Evolutionary conservation across 257 asterid genomes (phyloP).

Genomic region (Rehmannia glutinosa): DNA sequence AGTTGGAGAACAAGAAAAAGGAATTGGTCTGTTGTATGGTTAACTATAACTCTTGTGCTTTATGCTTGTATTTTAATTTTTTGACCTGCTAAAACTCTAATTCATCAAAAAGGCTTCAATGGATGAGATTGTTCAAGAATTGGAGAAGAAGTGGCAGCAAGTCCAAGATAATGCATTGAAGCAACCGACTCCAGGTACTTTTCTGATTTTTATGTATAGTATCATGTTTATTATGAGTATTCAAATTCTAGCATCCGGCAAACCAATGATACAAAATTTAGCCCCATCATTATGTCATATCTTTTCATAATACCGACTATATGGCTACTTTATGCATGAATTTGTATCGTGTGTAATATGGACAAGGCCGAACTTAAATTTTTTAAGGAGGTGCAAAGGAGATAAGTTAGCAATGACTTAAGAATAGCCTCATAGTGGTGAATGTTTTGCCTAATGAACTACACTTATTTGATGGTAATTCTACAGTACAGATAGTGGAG

Average conservation of each 20-base stretch:
- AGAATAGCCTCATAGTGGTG: background rate
- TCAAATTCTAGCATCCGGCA: background rate
- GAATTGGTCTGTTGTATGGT: conserved; percentile 55
- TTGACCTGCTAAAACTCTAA: conserved; percentile 5
- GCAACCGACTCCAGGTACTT: conserved; percentile 82
- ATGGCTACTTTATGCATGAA: background rate
- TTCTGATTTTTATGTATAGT: conserved; percentile 1
- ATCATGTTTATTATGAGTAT: background rate
- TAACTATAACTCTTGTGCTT: background rate
- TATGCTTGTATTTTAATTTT: background rate
- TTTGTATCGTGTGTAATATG: background rate
- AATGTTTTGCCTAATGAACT: background rate
- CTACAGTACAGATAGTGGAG: background rate
- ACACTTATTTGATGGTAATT: background rate
- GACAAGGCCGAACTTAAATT: background rate
- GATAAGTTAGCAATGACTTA: background rate
- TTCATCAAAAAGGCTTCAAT: conserved; percentile 47
- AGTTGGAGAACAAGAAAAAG: conserved; percentile 67
- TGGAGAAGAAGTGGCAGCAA: conserved; percentile 67
- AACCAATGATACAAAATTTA: background rate
- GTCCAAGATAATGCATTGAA: conserved; percentile 71
- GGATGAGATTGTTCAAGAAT: conserved; percentile 53
- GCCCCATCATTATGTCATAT: background rate
- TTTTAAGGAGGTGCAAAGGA: background rate
- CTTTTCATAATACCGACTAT: background rate